Base-by-base conservation (phyloP, 2,329 filamentous ascomycete genomes). In the Scorias spongiosa region DNA sequence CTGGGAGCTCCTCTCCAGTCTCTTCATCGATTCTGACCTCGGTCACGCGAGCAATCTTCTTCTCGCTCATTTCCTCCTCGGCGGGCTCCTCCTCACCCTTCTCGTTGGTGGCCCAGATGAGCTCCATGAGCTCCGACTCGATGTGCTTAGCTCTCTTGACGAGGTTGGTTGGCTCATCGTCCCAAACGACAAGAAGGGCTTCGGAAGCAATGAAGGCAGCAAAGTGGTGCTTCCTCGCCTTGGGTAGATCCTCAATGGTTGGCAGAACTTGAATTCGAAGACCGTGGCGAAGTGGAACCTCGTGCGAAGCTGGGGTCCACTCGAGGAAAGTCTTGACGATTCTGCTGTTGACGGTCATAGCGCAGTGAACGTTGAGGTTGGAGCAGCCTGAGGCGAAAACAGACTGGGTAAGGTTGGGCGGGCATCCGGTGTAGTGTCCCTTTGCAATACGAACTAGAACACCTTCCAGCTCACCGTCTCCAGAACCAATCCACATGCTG, bases 291-390 rank as follows among this genome's bases (percentile, higher is more conserved):
- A 88, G 63, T 1, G 83, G 83, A 10, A 88, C 81, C 53, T 86
- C 81, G 15, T 81, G 72, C 2, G 81, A 81, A 46, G 82, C 75
- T 2, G 81, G 80, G 2, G 78, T 78, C 75, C 76, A 84, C 45
- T 80, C 72, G 7, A 88, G 67, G 53, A 86, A 86, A 0, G 81
- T 81, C 65, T 82, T 84, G 63, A 88, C 84, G 46, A 87, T 79
- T 50, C 81, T 68, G 0, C 83, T 87, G 59, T 84, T 86, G 49
- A 87, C 77, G 0, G 82, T 88, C 79, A 88, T 85, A 42, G 81
- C 80, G 54, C 77, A 82, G 76, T 84, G 78, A 41, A 85, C 73
- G 55, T 87, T 86, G 51, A 87, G 70, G n/a, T 75, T 70, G 8
- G 73, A 67, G 56, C 78, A 81, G 6, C 80, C 78, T 44, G 68